Evolutionary conservation across 192 early-diverging fungal species (phyloP), one percentile per base, ranked within the genome.

Genomic region (Coemansia sp.): DNA sequence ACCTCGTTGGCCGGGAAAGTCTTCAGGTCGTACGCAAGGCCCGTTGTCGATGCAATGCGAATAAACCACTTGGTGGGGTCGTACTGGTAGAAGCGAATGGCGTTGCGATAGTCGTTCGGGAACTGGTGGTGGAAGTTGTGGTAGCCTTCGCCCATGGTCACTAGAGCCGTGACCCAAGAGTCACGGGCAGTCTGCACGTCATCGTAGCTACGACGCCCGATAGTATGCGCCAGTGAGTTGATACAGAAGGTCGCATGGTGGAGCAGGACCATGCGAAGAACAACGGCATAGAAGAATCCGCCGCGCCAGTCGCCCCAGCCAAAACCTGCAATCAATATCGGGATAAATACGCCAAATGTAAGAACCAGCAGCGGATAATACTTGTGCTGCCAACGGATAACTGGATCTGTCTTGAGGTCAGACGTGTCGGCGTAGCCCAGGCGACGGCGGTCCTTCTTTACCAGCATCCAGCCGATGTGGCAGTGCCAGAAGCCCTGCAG

Each of bases 51-150:
- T 57, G 75, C 73, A 48, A 73, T 4, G 29, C 71, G 79, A 53
- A 93, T 92, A 22, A 93, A 61, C 92, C 92, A 93, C 78, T 92
- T 93, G 67, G 91, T 91, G 19, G 91, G 91, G 59, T 93, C 90
- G 62, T 90, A 92, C 75, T 92, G 88, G 59, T 84, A 87, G 64
- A 85, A 86, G 49, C 69, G 66, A 66, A 92, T 90, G 27, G 90
- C 92, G 59, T 93, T 93, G 53, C 92, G 87, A 77, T 91, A 93
- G 75, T 93, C 92, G 62, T 88, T 84, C 52, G 92, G 92, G 81
- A 92, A 93, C 76, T 92, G 85, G 73, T 93, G 92, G 67, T 93
- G 92, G 81, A 89, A 90, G 79, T 93, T 93, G 84, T 93, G 91
- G 74, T 92, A 90, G 16, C 90, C 91, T 67, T 93, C 91, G 61